Conservation (phyloP, 2,329 filamentous ascomycete species). For the Pseudocercospora musae region DNA sequence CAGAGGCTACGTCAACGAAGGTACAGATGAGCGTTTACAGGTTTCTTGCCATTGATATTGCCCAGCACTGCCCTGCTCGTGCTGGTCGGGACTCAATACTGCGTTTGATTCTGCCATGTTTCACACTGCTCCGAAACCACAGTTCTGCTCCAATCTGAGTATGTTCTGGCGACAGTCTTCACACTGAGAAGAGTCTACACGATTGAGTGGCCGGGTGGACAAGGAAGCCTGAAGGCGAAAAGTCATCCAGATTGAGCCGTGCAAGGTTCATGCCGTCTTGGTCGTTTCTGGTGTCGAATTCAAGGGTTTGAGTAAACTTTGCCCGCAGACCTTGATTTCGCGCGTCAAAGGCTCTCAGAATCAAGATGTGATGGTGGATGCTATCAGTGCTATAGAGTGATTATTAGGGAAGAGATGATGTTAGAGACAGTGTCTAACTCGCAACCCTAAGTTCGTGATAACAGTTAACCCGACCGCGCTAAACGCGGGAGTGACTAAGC, state of each 20-base stretch:
- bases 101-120: conserved; percentile 1
- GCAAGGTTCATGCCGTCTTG: not conserved
- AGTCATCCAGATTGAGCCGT: not conserved
- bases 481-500: no score
- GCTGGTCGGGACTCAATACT: not conserved
- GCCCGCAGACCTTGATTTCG: not conserved
- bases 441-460: no score
- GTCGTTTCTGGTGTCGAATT: not conserved
- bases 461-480: no score
- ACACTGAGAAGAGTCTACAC: not conserved
- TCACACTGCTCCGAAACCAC: not conserved
- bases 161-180: not conserved
- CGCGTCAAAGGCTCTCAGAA: not conserved
- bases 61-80: not conserved
- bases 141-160: not conserved
- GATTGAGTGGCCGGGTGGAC: not conserved
- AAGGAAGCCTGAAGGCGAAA: not conserved
- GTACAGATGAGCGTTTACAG: not conserved
- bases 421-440: not conserved
- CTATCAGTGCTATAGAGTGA: not conserved
- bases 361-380: not conserved
- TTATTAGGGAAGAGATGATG: not conserved
- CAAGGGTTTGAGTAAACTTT: not conserved
- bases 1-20: not conserved
- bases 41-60: not conserved